Evolutionary conservation across 2,329 filamentous ascomycete genomes (phyloP).

Genomic region (Fusarium clavum): DNA sequence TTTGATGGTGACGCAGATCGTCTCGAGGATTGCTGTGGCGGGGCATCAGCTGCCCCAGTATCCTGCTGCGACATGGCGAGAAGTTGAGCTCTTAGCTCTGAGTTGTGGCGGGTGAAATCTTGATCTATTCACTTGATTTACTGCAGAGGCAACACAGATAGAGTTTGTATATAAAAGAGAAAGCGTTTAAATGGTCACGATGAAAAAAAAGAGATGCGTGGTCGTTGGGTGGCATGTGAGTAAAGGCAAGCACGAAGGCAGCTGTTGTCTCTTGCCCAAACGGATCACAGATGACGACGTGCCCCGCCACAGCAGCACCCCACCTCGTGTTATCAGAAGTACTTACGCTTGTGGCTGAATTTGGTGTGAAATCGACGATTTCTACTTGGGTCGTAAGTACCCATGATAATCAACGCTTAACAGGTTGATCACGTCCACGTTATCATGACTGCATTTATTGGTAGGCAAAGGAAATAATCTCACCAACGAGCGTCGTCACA

Average conservation of each 20-base stretch:
- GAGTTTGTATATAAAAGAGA: conserved; percentile 6
- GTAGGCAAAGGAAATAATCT: conserved; percentile 2
- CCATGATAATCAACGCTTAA: conserved; percentile 5
- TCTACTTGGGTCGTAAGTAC: conserved; percentile 16
- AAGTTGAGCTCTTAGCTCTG: conserved; percentile 6
- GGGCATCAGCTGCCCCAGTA: conserved; percentile 38
- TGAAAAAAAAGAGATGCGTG: not conserved
- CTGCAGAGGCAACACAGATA: not conserved
- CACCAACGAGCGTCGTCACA: conserved; percentile 33
- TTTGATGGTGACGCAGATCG: conserved; percentile 77
- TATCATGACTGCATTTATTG: conserved; percentile 19
- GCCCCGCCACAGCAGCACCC: conserved; percentile 39
- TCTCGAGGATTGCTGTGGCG: conserved; percentile 47
- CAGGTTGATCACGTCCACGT: conserved; percentile 1
- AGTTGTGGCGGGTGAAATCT: not conserved
- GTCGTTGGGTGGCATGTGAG: conserved; percentile 37
- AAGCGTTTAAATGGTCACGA: conserved; percentile 11
- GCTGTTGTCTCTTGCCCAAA: conserved; percentile 36
- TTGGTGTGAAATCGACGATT: not conserved
- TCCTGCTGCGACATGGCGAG: conserved; percentile 41
- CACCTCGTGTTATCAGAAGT: conserved; percentile 27
- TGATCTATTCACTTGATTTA: not conserved
- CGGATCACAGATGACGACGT: conserved; percentile 43
- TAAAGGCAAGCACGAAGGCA: conserved; percentile 9
- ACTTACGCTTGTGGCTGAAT: conserved; percentile 10